Base-by-base conservation (phyloP, 2,329 filamentous ascomycete genomes). In the Tolypocladium pustulatum region DNA sequence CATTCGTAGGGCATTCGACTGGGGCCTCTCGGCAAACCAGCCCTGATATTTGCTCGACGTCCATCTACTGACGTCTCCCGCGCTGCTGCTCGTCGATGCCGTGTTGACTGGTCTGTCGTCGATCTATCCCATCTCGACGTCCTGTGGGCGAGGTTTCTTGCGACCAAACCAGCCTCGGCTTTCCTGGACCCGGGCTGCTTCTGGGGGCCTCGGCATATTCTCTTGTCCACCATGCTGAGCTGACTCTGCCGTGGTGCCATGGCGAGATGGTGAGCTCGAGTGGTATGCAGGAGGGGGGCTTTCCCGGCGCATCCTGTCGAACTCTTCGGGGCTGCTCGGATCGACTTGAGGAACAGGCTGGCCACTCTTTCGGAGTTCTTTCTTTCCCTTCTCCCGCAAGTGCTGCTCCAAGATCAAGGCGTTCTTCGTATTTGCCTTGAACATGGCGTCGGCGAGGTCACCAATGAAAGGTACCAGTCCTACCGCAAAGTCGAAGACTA, bases 351-450 rank as follows among this genome's bases (percentile, higher is more conserved):
- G 79, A 37, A 81, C 57, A 13, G 78, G 74, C 34, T 75, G 68
- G 25, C 80, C 80, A 55, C 72, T 76, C 54, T 73, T 68, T 46
- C 75, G 74, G 13, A 85, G 68, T 54, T 79, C 79, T 62, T 81
- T 81, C 66, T 82, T 81, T 60, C 89, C 88, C 68, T 87, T 84
- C 63, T 85, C 77, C 52, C 89, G 82, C 57, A 94, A 78, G 64
- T 87, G 79, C 54, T 84, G 75, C 68, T 90, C 88, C 20, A 90
- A 76, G 2, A 90, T 71, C 40, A 87, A 80, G 6, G 88, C 85
- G 65, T 93, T 94, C 66, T 84, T 84, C 25, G 87, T 90, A 67
- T 93, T 94, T 68, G 86, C 86, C 61, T 88, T 86, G 74, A 87
- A 87, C 3, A 84, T 71, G 7, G 88, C 87, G 67, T 94, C 90